Evolutionary conservation across 2,329 filamentous ascomycete species (phyloP), one percentile per base, ranked within the genome.

Genomic region (Neobulgaria alba): DNA sequence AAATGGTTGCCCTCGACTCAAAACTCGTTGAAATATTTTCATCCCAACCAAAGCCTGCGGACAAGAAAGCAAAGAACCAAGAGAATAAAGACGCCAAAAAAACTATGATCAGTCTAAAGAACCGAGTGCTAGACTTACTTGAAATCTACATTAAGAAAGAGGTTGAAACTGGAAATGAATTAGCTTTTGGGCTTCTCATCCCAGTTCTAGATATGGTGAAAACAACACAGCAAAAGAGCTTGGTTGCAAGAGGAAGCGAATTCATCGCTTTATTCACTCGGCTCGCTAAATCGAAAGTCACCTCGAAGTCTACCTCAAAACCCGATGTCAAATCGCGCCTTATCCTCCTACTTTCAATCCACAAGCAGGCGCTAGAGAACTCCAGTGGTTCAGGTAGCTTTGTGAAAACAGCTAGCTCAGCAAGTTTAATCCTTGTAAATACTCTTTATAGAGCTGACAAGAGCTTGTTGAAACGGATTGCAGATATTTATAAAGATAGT

Each of bases 31-130:
- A 85, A 48, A 86, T 95, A 47, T 93, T 96, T 71, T 79, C 80
- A 50, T 80, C 89, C 50, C 79, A 81, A 36, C 77, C 75, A 50
- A 81, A 86, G 60, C 68, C 67, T 12, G 51, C 51, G 2, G 80
- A 73, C 59, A 82, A 83, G 57, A 92, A 89, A 66, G n/a, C n/a
- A n/a, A n/a, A n/a, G n/a, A n/a, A n/a, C n/a, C 85, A 89, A 63
- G 81, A 92, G 57, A 83, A 84, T 55, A 86, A 86, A 58, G 83
- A 90, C 45, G 89, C 90, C 40, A 92, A 86, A 58, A 84, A 90
- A 52, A 87, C 79, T 15, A 85, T 96, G 57, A 68, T 94, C 55
- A 89, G 90, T 63, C 95, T 98, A 73, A 98, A 98, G 68, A 85
- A 86, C 62, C 84, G 89, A 31, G 82, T 95, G 4, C 74, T 96